Evolutionary conservation across 2,329 filamentous ascomycete genomes (phyloP).

Genomic region (Aspergillus puulaauensis): DNA sequence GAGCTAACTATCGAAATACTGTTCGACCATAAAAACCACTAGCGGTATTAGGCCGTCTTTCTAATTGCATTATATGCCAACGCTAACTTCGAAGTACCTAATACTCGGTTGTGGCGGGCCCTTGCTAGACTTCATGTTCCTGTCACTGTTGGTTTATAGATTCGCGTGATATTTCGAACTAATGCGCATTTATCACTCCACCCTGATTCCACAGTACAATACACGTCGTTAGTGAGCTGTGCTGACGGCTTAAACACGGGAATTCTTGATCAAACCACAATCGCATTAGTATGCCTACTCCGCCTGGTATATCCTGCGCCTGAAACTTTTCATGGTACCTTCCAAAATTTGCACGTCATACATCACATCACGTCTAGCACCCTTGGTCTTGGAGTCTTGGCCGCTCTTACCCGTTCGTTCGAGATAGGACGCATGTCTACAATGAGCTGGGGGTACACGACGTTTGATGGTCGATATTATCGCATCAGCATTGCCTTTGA

Average conservation of each 20-base stretch:
- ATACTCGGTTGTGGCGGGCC: too few relatives aligned
- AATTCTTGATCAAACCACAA: not conserved
- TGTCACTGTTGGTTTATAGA: too few relatives aligned
- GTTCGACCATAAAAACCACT: too few relatives aligned
- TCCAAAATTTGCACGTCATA: not conserved
- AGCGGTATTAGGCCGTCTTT: too few relatives aligned
- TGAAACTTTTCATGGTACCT: not conserved
- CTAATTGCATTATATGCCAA: too few relatives aligned
- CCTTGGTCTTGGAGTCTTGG: not conserved
- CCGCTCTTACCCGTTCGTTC: conserved; percentile 1
- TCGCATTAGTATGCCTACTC: not conserved
- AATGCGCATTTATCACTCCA: too few relatives aligned
- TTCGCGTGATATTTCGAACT: too few relatives aligned
- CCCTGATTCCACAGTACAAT: not conserved
- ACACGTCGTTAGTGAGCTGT: not conserved
- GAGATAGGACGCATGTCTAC: not conserved
- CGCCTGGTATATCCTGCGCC: not conserved
- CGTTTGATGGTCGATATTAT: not conserved
- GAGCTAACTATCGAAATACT: too few relatives aligned
- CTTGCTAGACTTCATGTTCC: too few relatives aligned
- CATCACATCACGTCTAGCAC: not conserved
- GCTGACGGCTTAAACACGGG: too few relatives aligned
- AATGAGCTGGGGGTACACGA: not conserved
- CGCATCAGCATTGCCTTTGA: not conserved
- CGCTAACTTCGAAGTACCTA: too few relatives aligned